These are phyloP conservation scores for Sugiyamaella pinicola DNA, from an alignment of 1,139 yeast species.

Conservation along the genomic window DNA sequence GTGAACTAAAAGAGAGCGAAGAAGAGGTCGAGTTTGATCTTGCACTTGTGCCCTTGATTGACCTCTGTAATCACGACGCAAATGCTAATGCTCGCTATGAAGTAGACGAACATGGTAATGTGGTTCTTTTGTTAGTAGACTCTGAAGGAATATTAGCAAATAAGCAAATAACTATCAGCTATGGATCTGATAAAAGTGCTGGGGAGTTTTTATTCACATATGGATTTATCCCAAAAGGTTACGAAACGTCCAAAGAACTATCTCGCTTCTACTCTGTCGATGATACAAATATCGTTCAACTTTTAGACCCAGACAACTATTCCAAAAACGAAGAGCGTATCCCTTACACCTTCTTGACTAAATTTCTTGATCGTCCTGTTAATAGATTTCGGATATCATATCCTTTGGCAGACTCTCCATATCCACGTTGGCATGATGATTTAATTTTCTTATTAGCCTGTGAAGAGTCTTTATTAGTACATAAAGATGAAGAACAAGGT, in stretches of 20 bases:
- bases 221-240: conserved; percentile 43
- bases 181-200: conserved; percentile 43
- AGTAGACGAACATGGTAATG: conserved; percentile 33
- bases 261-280: conserved; percentile 32
- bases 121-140: conserved; percentile 29
- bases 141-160: conserved; percentile 22
- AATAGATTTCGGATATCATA: conserved; percentile 9
- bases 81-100: conserved; percentile 42
- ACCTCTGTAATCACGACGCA: conserved; percentile 42
- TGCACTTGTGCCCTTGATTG: conserved; percentile 44
- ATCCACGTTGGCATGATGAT: conserved; percentile 32
- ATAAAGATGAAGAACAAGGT: conserved; percentile 27
- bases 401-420: conserved; percentile 4
- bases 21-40: conserved; percentile 21
- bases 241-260: conserved; percentile 25
- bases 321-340: conserved; percentile 26
- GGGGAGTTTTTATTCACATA: conserved; percentile 46
- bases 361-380: conserved; percentile 28
- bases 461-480: conserved; percentile 31
- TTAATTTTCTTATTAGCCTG: conserved; percentile 35
- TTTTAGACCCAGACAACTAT: conserved; percentile 30
- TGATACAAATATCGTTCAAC: conserved; percentile 28
- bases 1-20: conserved; percentile 19
- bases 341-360: conserved; percentile 27
- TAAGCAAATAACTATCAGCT: conserved; percentile 41